phyloP scores from a whole-genome alignment of 1,284 basidiomycete genomes.

The Ganoderma leucocontextum region DNA sequence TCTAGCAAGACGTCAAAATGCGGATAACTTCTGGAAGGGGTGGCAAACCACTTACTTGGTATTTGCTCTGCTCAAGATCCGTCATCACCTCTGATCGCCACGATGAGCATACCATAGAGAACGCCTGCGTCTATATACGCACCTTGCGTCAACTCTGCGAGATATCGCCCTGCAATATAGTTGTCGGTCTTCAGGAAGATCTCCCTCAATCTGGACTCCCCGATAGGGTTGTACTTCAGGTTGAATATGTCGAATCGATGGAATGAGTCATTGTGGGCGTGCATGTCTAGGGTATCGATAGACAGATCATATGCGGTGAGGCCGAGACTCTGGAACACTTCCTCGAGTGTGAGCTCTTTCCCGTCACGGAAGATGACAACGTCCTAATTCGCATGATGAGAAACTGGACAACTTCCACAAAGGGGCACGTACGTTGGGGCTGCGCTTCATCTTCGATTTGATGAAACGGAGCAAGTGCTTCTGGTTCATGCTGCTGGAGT shows the following conservation, averaged over 20 bases:
- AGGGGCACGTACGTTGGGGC: slow-evolving; percentile 63
- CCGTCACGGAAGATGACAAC: slow-evolving; percentile 96
- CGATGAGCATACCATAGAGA: slow-evolving; percentile 1
- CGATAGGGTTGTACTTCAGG: slow-evolving; percentile 93
- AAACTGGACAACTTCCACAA: neutral
- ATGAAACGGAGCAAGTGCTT: slow-evolving; percentile 99
- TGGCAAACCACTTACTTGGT: slow-evolving; percentile 69
- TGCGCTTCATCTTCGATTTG: slow-evolving; percentile 95
- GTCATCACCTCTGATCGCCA: slow-evolving; percentile 84
- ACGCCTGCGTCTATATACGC: neutral
- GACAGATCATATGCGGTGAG: slow-evolving; percentile 98
- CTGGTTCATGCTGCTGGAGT: slow-evolving; percentile 99
- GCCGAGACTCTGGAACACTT: slow-evolving; percentile 96
- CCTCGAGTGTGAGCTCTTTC: slow-evolving; percentile 85
- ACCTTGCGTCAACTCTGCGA: slow-evolving; percentile 96
- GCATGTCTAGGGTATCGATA: slow-evolving; percentile 99
- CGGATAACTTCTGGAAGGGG: no score
- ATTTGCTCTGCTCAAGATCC: slow-evolving; percentile 98
- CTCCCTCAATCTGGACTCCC: slow-evolving; percentile 93
- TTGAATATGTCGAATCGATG: slow-evolving; percentile 99
- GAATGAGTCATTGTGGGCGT: slow-evolving; percentile 97
- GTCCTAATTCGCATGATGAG: slow-evolving; percentile 63
- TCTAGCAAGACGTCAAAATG: slow-evolving; percentile 49
- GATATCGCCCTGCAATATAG: slow-evolving; percentile 88
- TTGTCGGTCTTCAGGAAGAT: slow-evolving; percentile 99